These are phyloP conservation scores for Sclerotinia minor DNA, from an alignment of 2,329 filamentous ascomycete genomes.

Conservation along the genomic window DNA sequence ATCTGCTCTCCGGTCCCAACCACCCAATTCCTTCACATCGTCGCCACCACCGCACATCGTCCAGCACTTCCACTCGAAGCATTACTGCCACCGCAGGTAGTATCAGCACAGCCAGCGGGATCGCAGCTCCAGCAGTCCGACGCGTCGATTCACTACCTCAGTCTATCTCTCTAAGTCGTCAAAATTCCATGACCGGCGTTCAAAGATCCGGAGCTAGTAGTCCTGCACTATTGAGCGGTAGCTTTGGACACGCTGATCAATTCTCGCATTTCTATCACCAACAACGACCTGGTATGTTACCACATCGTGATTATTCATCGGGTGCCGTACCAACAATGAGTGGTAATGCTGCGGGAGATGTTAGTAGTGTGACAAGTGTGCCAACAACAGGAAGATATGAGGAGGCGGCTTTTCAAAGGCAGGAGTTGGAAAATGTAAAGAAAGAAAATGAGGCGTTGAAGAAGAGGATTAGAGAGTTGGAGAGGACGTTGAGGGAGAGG, in stretches of 20 bases:
- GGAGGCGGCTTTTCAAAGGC: constrained; percentile 59
- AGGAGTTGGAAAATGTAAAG: constrained; percentile 62
- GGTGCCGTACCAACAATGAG: constrained; percentile 27
- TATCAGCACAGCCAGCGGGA: constrained; percentile 41
- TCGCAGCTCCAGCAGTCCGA: constrained; percentile 20
- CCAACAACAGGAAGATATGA: constrained; percentile 61
- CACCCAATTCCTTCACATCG: constrained; percentile 57
- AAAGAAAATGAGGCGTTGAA: constrained; percentile 64
- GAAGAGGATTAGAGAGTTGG: constrained; percentile 61
- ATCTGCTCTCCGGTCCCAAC: constrained; percentile 57
- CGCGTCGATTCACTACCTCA: constrained; percentile 33
- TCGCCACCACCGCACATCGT: constrained; percentile 56
- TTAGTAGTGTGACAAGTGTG: constrained; percentile 46
- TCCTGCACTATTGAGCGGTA: constrained; percentile 34
- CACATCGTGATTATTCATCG: constrained; percentile 36
- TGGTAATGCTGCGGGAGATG: constrained; percentile 11
- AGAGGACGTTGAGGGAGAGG: constrained; percentile 49
- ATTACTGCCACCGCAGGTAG: constrained; percentile 48
- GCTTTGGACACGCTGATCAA: constrained; percentile 39
- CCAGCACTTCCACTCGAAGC: constrained; percentile 56
- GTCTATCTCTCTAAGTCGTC: constrained; percentile 37
- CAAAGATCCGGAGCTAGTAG: constrained; percentile 39
- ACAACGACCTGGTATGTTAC: constrained; percentile 33
- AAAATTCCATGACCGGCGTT: constrained; percentile 39
- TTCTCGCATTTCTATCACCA: constrained; percentile 38